Percentiles rank a stretch among this genome's conserved stretches.
Evolutionary conservation across 306 rosid species (phyloP).

Genomic region (Gastrolobium villosum): DNA sequence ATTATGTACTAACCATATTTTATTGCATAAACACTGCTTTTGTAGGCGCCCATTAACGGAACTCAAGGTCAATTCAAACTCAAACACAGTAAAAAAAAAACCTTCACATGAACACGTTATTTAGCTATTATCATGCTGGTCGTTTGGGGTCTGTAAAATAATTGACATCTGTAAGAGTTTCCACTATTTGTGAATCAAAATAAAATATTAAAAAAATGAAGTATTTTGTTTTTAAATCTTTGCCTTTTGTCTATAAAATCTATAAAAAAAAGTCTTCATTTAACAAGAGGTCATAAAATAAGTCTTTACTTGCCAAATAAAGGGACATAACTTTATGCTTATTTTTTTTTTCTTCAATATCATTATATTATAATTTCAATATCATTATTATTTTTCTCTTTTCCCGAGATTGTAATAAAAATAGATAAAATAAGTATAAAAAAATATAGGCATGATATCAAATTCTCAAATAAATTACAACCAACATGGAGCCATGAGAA

Average conservation of each 20-base stretch:
- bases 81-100: background rate
- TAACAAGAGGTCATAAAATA: background rate
- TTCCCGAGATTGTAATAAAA: no score
- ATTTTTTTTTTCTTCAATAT: no score
- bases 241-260: background rate
- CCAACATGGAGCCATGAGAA: no score
- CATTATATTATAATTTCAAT: no score
- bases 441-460: no score
- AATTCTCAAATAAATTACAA: no score
- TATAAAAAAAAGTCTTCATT: background rate
- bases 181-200: background rate
- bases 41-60: background rate
- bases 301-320: no score
- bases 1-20: background rate
- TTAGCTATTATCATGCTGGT: background rate
- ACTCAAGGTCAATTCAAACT: background rate
- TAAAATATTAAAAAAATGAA: background rate
- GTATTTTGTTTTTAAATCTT: background rate
- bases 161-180: background rate
- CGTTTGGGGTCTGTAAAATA: background rate
- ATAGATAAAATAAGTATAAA: no score
- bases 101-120: background rate
- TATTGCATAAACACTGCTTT: background rate
- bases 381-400: no score
- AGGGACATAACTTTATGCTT: no score